Conservation (phyloP, 2,329 filamentous ascomycete species). For the Exophiala bonariae region DNA sequence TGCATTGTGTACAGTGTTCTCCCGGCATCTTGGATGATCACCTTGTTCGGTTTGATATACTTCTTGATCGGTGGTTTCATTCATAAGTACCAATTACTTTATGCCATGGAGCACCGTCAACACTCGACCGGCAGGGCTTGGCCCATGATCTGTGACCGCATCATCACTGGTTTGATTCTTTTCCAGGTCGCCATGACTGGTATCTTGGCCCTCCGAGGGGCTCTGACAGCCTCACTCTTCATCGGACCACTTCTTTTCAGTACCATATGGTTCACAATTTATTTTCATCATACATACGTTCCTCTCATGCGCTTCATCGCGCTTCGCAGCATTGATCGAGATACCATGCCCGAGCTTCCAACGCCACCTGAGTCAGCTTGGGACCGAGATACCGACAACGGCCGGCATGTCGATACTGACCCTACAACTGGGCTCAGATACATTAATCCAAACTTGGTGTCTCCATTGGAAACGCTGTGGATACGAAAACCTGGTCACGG, state of each 20-base stretch:
- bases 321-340: constrained; percentile 74
- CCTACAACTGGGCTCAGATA: constrained; percentile 44
- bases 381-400: constrained; percentile 43
- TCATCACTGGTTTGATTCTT: constrained; percentile 80
- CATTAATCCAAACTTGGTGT: constrained; percentile 46
- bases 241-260: constrained; percentile 74
- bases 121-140: constrained; percentile 91
- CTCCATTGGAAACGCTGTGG: constrained; percentile 46
- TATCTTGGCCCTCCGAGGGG: constrained; percentile 72
- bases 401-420: constrained; percentile 42
- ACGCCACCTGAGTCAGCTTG: constrained; percentile 37
- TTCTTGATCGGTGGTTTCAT: constrained; percentile 80
- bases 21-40: constrained; percentile 73
- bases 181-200: constrained; percentile 92
- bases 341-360: constrained; percentile 45
- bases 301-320: constrained; percentile 92
- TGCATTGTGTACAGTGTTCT: constrained; percentile 93
- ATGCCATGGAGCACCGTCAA: constrained; percentile 96
- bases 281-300: constrained; percentile 77
- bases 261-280: constrained; percentile 87
- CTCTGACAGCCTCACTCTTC: constrained; percentile 70
- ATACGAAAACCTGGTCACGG: constrained; percentile 30
- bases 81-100: constrained; percentile 96
- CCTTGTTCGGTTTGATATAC: constrained; percentile 77
- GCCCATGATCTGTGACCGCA: constrained; percentile 93